These are phyloP conservation scores for Phytopythium oedochilum DNA, from an alignment of 352 stramenopile species.

Conservation along the genomic window DNA sequence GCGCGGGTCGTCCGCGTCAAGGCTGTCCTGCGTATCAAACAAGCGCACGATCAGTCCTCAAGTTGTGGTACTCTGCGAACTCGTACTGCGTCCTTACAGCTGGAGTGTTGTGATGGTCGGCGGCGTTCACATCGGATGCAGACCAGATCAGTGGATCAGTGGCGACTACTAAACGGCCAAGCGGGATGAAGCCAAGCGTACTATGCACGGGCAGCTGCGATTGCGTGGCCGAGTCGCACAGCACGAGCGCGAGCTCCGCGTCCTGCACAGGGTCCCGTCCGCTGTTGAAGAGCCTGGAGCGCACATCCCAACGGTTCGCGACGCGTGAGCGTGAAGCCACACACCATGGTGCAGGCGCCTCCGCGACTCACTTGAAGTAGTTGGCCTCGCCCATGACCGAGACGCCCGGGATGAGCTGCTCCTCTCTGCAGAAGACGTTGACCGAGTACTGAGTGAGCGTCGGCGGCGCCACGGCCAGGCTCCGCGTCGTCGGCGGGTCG, in stretches of 20 bases:
- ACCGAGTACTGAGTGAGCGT: slow-evolving; percentile 80
- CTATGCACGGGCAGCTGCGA: slow-evolving; percentile 27
- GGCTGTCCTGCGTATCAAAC: slow-evolving; percentile 4
- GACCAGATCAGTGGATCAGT: neutral
- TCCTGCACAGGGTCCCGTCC: slow-evolving; percentile 48
- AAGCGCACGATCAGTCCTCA: neutral
- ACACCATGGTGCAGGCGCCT: no score
- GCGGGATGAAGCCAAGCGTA: slow-evolving; percentile 7
- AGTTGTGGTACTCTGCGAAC: neutral
- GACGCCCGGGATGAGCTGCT: slow-evolving; percentile 33
- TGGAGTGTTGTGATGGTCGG: neutral
- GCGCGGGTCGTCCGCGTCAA: slow-evolving; percentile 17
- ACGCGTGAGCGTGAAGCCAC: no score
- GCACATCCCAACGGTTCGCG: no score
- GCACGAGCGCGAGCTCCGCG: slow-evolving; percentile 54
- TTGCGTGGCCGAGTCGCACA: slow-evolving; percentile 46
- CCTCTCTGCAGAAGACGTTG: slow-evolving; percentile 59
- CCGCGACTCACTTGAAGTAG: slow-evolving; percentile 46
- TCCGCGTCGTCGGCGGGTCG: slow-evolving; percentile 74
- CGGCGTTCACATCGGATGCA: neutral
- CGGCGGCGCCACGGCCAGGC: slow-evolving; percentile 34
- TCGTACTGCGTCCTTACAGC: neutral
- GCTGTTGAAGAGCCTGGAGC: slow-evolving; percentile 4
- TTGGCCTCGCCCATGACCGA: slow-evolving; percentile 42
- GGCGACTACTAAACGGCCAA: neutral